These are phyloP conservation scores for Wallacemonas rigidus DNA, from an alignment of 208 protist genomes.

Conservation along the genomic window DNA sequence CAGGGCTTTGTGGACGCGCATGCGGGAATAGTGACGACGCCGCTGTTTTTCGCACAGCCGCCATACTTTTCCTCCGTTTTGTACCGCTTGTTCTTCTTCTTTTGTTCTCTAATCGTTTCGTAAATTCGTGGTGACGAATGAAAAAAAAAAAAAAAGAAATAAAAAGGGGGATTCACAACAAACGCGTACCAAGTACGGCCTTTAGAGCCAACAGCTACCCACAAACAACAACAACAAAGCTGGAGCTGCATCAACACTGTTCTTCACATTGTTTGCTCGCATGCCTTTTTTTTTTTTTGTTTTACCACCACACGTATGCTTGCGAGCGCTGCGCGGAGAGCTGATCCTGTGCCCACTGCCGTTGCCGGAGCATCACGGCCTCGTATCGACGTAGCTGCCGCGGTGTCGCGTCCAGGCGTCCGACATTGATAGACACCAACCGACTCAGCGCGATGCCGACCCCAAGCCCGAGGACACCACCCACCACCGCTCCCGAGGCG, in stretches of 20 bases:
- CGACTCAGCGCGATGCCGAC: conserved; percentile 59
- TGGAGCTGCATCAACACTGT: not conserved
- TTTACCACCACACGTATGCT: conserved; percentile 73
- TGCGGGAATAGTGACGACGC: no score
- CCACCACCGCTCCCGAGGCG: conserved; percentile 58
- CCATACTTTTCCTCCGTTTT: no score
- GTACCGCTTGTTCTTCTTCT: no score
- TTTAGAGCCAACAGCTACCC: not conserved
- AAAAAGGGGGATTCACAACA: not conserved
- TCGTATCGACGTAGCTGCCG: conserved; percentile 83
- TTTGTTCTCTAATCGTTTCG: no score
- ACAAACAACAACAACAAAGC: conserved; percentile 3
- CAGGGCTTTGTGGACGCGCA: no score
- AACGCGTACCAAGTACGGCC: not conserved
- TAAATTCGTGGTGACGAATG: no score
- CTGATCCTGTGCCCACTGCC: conserved; percentile 59
- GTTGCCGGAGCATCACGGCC: conserved; percentile 75
- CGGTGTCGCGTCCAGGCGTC: conserved; percentile 65
- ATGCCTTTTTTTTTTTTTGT: not conserved
- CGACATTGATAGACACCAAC: conserved; percentile 71
- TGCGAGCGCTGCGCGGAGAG: conserved; percentile 32
- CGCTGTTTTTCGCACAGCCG: no score
- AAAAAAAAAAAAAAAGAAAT: conserved; percentile 13
- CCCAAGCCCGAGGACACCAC: conserved; percentile 59
- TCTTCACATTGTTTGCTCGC: not conserved